Conservation (phyloP, 129 eudicot genomes). For the Rutidosis leptorrhynchoides region DNA sequence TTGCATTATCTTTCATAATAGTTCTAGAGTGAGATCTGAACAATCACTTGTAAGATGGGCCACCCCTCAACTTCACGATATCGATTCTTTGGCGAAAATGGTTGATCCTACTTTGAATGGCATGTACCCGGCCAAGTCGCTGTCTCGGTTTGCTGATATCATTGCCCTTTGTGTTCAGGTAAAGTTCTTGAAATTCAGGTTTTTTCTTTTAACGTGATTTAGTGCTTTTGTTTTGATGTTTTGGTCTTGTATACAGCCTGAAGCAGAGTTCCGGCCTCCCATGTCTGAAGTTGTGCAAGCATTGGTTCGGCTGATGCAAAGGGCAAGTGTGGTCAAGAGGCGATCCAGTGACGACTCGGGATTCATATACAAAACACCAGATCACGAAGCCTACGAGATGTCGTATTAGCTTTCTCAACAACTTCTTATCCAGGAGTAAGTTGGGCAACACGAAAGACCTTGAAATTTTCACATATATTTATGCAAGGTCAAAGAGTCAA, state of each 20-base stretch:
- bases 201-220: neutral
- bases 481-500: conserved; percentile 37
- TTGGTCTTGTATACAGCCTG: conserved; percentile 57
- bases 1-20: conserved; percentile 13
- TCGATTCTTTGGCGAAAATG: conserved; percentile 90
- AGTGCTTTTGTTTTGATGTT: neutral
- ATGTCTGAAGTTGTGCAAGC: conserved; percentile 99
- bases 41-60: conserved; percentile 98
- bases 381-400: conserved; percentile 71
- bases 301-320: conserved; percentile 76
- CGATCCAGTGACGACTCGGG: conserved; percentile 77
- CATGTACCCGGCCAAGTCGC: conserved; percentile 92
- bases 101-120: conserved; percentile 82
- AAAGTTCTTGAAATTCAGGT: conserved; percentile 1
- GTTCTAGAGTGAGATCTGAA: conserved; percentile 81
- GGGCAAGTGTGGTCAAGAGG: conserved; percentile 77
- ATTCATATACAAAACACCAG: conserved; percentile 65
- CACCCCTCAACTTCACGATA: conserved; percentile 93
- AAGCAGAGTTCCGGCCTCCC: conserved; percentile 93
- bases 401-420: conserved; percentile 40
- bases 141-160: conserved; percentile 91
- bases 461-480: conserved; percentile 44
- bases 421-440: conserved; percentile 5
- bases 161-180: conserved; percentile 98
- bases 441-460: conserved; percentile 19